Base-by-base conservation (phyloP, 2,329 filamentous ascomycete species). In the Dothistroma pini region DNA sequence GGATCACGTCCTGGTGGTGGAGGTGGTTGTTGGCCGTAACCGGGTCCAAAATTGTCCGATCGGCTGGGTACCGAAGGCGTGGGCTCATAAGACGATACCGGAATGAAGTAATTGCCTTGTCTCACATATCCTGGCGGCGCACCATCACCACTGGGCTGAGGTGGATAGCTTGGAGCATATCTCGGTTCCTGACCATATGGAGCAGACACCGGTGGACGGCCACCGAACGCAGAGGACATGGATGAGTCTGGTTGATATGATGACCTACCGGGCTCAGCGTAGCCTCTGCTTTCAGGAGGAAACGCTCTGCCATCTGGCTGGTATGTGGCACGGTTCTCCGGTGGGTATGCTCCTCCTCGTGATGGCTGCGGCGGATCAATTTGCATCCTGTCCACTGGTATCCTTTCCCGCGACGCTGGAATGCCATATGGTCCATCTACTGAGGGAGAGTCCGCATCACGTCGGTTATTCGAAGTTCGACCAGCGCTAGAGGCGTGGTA, bases 401-500 rank as follows among this genome's bases (percentile, higher is more conserved):
- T 69, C 55, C 68, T 69, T 14, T 63, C 63, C 50, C 63, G 59
- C 51, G 67, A 63, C 12, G 59, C 51, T 57, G 62, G 63, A 55
- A 66, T 55, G 57, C 68, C 67, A 66, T 71, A 73, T 56, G 70
- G 67, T 48, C 68, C 71, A 54, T 71, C 69, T 31, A 72, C 63
- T 50, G 68, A 70, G 19, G 72, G 71, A 55, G 71, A 73, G 44
- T 71, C 68, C 63, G 63, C 76, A 74, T 67, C 76, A 75, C 66
- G 72, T 71, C 58, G 77, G 77, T 63, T 79, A 74, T 72, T 77
- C 71, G 68, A 78, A 76, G 69, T 73, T 69, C 63, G 63, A 29
- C 68, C 63, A 49, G 67, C 68, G 74, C 77, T 79, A 74, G 69
- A 75, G 68, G 71, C 70, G 71, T 73, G 76, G 78, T 75, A 80